Evolutionary conservation across 1,284 basidiomycete genomes (phyloP).

Genomic region (Pseudozyma sp.): DNA sequence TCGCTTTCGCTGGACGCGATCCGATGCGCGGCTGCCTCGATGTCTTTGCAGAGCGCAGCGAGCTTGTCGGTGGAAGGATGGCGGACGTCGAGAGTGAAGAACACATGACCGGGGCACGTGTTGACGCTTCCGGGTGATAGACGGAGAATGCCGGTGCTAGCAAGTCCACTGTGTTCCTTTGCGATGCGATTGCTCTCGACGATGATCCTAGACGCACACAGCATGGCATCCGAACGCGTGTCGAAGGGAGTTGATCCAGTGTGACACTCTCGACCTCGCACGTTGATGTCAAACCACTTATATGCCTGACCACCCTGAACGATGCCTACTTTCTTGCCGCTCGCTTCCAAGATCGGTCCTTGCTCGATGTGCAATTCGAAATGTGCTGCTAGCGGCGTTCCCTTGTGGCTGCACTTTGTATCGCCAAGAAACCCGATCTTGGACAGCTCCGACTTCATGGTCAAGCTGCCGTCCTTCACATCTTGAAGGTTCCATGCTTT

Average conservation of each 20-base stretch:
- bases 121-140: constrained; percentile 45
- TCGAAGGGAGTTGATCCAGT: constrained; percentile 45
- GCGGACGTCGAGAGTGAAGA: constrained; percentile 42
- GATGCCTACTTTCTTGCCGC: constrained; percentile 35
- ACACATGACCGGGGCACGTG: constrained; percentile 42
- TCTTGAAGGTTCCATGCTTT: constrained; percentile 37
- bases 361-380: constrained; percentile 52
- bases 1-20: constrained; percentile 34
- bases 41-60: constrained; percentile 23
- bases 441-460: constrained; percentile 42
- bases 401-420: constrained; percentile 35
- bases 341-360: constrained; percentile 41
- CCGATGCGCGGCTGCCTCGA: constrained; percentile 17
- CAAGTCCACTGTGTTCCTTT: constrained; percentile 31
- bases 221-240: constrained; percentile 44
- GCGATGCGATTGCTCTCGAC: constrained; percentile 46
- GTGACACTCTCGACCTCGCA: constrained; percentile 38
- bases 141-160: constrained; percentile 44
- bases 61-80: constrained; percentile 34
- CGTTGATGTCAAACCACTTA: constrained; percentile 49
- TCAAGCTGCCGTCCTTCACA: constrained; percentile 29
- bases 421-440: constrained; percentile 36
- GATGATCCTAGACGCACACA: constrained; percentile 40
- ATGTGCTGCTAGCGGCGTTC: constrained; percentile 39
- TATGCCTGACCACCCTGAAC: constrained; percentile 45